phyloP scores from a whole-genome alignment of 192 early-diverging fungal genomes.

The Pilaira anomala region DNA sequence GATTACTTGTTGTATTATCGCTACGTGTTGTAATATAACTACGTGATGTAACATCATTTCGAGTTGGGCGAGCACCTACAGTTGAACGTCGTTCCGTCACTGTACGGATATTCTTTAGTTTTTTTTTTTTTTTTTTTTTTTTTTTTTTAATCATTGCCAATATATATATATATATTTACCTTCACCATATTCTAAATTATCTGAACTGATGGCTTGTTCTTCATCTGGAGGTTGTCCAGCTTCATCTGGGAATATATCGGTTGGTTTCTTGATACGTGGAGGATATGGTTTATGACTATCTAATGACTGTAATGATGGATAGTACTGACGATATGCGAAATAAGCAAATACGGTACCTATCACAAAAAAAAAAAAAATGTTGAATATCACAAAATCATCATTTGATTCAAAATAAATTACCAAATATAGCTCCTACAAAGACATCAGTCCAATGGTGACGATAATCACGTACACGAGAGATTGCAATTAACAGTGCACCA shows the following conservation, averaged over 20 bases:
- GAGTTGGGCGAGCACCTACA: too few relatives aligned
- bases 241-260: conserved; percentile 4
- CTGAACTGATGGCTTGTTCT: too few relatives aligned
- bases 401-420: conserved; percentile 29
- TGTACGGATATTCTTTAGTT: too few relatives aligned
- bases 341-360: conserved; percentile 59
- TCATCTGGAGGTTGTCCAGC: background rate
- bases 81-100: too few relatives aligned
- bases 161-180: too few relatives aligned
- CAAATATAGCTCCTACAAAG: conserved; percentile 57
- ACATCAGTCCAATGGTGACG: conserved; percentile 84
- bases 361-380: background rate
- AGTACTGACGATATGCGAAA: conserved; percentile 69
- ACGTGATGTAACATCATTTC: too few relatives aligned
- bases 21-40: too few relatives aligned
- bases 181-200: too few relatives aligned
- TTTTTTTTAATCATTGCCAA: too few relatives aligned
- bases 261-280: conserved; percentile 12
- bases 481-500: conserved; percentile 55
- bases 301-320: conserved; percentile 40
- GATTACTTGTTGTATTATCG: too few relatives aligned
- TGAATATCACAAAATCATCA: background rate
- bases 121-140: too few relatives aligned
- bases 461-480: conserved; percentile 70
- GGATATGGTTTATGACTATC: background rate